Evolutionary conservation across 108 stramenopile species (phyloP).

Genomic region (Aurantiochytrium sp.): DNA sequence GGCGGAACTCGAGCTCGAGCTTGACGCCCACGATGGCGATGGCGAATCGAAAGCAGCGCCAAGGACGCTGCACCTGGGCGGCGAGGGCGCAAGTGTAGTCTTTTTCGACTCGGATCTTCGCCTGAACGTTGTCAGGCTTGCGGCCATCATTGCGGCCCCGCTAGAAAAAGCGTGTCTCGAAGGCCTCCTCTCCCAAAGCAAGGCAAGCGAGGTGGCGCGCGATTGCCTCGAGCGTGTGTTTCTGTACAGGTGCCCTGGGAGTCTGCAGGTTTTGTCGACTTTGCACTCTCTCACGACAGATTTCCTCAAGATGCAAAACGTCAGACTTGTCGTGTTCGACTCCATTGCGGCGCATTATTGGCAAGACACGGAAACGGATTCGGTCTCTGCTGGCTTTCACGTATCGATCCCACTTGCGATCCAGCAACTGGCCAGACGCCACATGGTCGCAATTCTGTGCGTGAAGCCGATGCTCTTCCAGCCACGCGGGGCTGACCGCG

Average conservation of each 20-base stretch:
- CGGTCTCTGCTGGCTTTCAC: neutral
- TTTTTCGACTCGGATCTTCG: neutral
- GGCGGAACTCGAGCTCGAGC: no score
- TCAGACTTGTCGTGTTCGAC: neutral
- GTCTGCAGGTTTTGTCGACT: neutral
- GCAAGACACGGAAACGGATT: neutral
- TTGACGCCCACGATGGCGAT: neutral
- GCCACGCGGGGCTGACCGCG: neutral
- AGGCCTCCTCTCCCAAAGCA: neutral
- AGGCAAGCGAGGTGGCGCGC: neutral
- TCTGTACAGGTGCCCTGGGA: neutral
- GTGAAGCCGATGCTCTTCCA: neutral
- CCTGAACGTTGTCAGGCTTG: neutral
- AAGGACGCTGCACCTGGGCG: neutral
- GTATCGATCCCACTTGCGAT: neutral
- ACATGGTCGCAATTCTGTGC: neutral
- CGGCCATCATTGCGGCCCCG: neutral
- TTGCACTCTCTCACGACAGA: neutral
- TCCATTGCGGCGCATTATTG: neutral
- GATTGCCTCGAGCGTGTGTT: neutral
- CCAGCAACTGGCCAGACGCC: neutral
- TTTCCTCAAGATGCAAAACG: neutral
- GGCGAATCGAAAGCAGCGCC: neutral
- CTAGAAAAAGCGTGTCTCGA: neutral
- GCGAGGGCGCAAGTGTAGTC: neutral